Conservation (phyloP, 192 early-diverging fungal species). For the Jimgerdemannia flammicorona region DNA sequence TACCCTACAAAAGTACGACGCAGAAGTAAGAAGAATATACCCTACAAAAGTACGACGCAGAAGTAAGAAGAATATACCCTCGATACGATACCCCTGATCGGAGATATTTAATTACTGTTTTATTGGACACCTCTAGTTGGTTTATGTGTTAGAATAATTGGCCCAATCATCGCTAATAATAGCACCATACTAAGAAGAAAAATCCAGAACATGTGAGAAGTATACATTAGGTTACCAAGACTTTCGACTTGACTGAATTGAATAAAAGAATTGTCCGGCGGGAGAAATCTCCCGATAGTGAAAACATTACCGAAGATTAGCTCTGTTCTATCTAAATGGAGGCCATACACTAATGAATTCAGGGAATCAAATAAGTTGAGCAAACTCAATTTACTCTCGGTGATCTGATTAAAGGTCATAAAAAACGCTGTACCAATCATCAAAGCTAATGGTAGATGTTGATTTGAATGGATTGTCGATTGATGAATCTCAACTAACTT, state of each 20-base stretch:
- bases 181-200: slow-evolving; percentile 4
- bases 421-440: slow-evolving; percentile 13
- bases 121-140: too few species aligned
- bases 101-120: too few species aligned
- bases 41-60: too few species aligned
- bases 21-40: too few species aligned
- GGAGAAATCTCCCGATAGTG: slow-evolving; percentile 20
- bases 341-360: slow-evolving; percentile 21
- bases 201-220: background rate
- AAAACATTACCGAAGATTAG: too few species aligned
- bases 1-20: too few species aligned
- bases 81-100: too few species aligned
- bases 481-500: slow-evolving; percentile 39
- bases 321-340: too few species aligned
- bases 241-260: slow-evolving; percentile 46
- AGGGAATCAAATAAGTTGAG: slow-evolving; percentile 47
- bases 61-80: too few species aligned
- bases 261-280: slow-evolving; percentile 49
- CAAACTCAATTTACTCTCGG: background rate
- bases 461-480: background rate
- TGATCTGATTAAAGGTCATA: background rate
- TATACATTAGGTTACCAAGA: slow-evolving; percentile 33
- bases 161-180: slow-evolving; percentile 12
- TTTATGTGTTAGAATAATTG: slow-evolving; percentile 12
- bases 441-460: slow-evolving; percentile 31